phyloP scores from a whole-genome alignment of 2,329 filamentous ascomycete genomes.

The Fusarium liriodendri region DNA sequence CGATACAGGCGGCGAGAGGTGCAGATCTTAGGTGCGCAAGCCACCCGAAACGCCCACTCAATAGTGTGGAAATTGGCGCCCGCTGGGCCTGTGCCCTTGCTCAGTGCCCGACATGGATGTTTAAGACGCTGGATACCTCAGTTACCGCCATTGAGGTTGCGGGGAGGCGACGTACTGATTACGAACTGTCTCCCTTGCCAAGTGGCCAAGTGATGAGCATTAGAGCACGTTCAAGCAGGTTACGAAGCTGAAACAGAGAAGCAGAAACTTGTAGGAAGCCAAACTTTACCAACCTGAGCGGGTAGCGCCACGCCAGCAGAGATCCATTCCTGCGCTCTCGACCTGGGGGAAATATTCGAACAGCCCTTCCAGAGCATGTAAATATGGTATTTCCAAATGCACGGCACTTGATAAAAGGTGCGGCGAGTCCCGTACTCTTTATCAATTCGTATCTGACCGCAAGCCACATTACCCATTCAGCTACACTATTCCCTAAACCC shows the following conservation, averaged over 20 bases:
- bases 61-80: background rate
- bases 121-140: background rate
- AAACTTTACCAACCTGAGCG: background rate
- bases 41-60: background rate
- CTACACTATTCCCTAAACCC: background rate
- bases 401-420: background rate
- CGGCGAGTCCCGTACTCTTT: background rate
- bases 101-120: background rate
- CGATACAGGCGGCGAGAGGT: background rate
- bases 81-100: background rate
- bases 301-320: background rate
- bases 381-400: background rate
- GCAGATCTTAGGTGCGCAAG: background rate
- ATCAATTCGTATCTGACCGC: background rate
- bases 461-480: slow-evolving; percentile 20
- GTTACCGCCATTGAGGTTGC: background rate
- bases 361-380: background rate
- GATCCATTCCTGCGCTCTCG: background rate
- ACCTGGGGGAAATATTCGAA: background rate
- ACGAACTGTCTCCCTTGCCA: background rate
- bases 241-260: background rate
- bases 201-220: background rate
- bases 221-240: background rate
- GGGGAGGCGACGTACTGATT: background rate
- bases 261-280: background rate